These are phyloP conservation scores for Cladosporium sp. DNA, from an alignment of 2,329 filamentous ascomycete genomes.

Conservation along the genomic window DNA sequence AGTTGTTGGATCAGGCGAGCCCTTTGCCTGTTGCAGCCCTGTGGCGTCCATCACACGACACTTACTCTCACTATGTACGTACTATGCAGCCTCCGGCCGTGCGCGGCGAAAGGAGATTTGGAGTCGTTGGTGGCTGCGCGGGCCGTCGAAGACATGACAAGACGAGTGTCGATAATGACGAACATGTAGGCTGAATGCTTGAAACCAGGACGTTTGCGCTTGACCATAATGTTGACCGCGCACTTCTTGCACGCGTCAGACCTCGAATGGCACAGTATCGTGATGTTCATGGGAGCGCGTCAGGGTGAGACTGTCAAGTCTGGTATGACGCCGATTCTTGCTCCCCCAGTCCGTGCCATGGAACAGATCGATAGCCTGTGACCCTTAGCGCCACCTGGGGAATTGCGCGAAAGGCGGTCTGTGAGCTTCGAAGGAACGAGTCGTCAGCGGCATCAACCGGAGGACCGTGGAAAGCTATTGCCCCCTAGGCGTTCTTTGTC, in stretches of 20 bases:
- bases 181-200: background rate
- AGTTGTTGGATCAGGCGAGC: slow-evolving; percentile 1
- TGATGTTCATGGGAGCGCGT: background rate
- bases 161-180: background rate
- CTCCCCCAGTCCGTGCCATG: background rate
- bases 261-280: background rate
- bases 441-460: background rate
- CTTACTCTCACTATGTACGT: background rate
- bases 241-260: background rate
- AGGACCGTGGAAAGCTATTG: background rate
- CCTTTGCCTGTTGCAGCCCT: background rate
- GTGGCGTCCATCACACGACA: slow-evolving; percentile 7
- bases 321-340: slow-evolving; percentile 1
- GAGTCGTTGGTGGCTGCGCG: background rate
- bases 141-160: background rate
- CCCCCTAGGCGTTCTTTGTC: background rate
- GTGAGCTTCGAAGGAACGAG: background rate
- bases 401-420: slow-evolving; percentile 4
- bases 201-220: background rate
- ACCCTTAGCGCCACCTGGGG: slow-evolving; percentile 1
- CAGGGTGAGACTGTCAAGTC: slow-evolving; percentile 13
- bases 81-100: background rate
- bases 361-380: background rate
- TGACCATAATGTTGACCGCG: background rate
- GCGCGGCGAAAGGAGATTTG: slow-evolving; percentile 6